Evolutionary conservation across 768 basidiomycete genomes (phyloP).

Genomic region (Hypholoma sublateritium): DNA sequence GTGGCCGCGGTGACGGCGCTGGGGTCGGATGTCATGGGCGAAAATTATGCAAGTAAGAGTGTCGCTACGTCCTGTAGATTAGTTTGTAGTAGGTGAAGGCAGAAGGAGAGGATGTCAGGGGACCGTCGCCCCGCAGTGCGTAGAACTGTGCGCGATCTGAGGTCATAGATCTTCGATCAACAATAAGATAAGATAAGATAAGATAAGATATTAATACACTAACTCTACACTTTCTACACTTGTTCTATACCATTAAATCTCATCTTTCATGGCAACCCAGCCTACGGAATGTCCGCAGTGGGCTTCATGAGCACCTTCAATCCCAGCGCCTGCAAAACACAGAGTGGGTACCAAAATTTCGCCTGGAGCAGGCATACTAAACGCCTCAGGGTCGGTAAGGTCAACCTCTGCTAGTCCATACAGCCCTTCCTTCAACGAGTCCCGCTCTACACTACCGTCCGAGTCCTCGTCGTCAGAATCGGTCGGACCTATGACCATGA

Average conservation of each 20-base stretch:
- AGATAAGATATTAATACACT: constrained; percentile 6
- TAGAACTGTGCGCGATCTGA: constrained; percentile 2
- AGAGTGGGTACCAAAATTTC: constrained; percentile 30
- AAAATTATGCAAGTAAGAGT: too few species aligned
- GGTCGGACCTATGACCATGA: constrained; percentile 36
- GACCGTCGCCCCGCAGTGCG: too few species aligned
- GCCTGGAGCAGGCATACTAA: constrained; percentile 21
- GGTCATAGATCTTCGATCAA: neutral
- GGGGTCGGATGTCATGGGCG: neutral
- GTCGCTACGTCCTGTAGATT: too few species aligned
- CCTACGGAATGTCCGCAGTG: constrained; percentile 43
- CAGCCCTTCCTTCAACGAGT: constrained; percentile 27
- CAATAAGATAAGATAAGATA: constrained; percentile 13
- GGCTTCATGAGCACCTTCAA: constrained; percentile 27
- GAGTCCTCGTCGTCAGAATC: neutral
- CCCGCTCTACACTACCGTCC: neutral
- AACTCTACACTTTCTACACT: too few species aligned
- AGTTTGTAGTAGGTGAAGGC: too few species aligned
- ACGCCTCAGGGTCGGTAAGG: constrained; percentile 26
- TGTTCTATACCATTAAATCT: constrained; percentile 7
- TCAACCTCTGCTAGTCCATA: constrained; percentile 37
- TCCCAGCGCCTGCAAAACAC: constrained; percentile 37
- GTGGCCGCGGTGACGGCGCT: neutral
- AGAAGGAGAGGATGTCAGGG: too few species aligned
- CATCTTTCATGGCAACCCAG: constrained; percentile 33